A percentile compares a stretch with the other conserved stretches of the same genome.
Conservation (phyloP, 148 eudicot species). For the Rhododendron vialii region DNA sequence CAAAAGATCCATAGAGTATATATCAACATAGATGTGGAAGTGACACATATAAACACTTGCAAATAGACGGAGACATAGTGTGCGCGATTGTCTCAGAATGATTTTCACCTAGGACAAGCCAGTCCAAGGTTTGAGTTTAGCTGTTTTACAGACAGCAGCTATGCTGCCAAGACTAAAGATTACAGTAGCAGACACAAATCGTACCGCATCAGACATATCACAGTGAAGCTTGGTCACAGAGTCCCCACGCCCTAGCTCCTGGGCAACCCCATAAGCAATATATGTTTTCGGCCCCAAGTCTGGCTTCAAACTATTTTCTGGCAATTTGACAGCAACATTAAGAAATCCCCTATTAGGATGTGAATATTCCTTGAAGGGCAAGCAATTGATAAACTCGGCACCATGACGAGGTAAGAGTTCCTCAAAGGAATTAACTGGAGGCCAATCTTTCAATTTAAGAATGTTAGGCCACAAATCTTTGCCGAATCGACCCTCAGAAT, state of each 20-base stretch:
- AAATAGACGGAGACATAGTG: background rate
- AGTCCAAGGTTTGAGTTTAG: background rate
- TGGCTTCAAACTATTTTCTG: conserved; percentile 37
- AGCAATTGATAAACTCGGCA: conserved; percentile 49
- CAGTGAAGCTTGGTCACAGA: background rate
- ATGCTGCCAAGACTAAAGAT: background rate
- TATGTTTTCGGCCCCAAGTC: conserved; percentile 70
- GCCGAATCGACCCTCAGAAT: conserved; percentile 36
- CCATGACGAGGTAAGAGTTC: conserved; percentile 54
- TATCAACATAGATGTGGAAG: background rate
- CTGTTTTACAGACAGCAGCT: background rate
- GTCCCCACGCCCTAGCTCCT: conserved; percentile 70
- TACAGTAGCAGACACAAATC: background rate
- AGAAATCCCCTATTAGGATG: conserved; percentile 48
- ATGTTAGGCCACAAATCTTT: conserved; percentile 40
- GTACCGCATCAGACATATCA: conserved; percentile 34
- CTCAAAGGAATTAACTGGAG: conserved; percentile 48
- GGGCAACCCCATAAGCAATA: conserved; percentile 57
- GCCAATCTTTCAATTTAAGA: conserved; percentile 71
- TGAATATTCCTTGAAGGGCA: conserved; percentile 68
- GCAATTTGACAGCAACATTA: conserved; percentile 58
- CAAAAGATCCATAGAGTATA: background rate
- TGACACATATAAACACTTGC: background rate
- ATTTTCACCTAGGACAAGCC: too few species aligned
- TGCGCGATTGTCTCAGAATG: background rate